These are phyloP conservation scores for Magnolia changhungtana DNA, from an alignment of 164 flowering plant genomes.

Conservation along the genomic window DNA sequence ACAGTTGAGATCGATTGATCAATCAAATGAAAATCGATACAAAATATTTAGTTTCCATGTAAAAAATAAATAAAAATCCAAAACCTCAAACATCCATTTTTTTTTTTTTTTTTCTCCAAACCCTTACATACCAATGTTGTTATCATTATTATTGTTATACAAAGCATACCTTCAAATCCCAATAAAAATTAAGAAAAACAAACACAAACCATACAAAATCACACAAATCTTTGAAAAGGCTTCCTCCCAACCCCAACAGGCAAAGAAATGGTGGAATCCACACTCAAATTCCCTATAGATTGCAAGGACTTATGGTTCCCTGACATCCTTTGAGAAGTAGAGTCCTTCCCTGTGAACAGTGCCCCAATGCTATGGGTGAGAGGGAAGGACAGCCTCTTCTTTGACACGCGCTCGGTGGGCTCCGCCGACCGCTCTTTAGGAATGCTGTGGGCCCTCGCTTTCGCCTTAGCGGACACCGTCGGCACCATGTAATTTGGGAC, in stretches of 20 bases:
- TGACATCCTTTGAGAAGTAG: constrained; percentile 34
- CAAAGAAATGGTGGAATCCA: constrained; percentile 77
- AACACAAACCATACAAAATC: constrained; percentile 40
- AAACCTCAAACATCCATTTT: neutral
- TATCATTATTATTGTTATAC: neutral
- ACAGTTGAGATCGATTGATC: too few species aligned
- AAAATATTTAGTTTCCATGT: too few species aligned
- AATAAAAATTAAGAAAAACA: constrained; percentile 7
- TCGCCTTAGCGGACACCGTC: constrained; percentile 82
- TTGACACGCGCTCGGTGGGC: constrained; percentile 44
- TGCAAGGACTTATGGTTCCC: constrained; percentile 41
- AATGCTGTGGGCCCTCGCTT: constrained; percentile 49
- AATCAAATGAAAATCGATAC: too few species aligned
- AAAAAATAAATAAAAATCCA: neutral
- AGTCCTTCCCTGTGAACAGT: constrained; percentile 46
- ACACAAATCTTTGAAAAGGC: constrained; percentile 70
- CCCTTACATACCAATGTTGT: neutral
- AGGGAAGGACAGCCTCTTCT: constrained; percentile 67
- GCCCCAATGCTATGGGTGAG: constrained; percentile 54
- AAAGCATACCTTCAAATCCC: neutral
- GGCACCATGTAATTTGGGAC: constrained; percentile 88
- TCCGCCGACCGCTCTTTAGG: constrained; percentile 40
- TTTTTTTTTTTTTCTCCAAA: neutral
- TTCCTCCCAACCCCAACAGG: constrained; percentile 78
- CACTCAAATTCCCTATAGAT: constrained; percentile 63